Base-by-base conservation (phyloP, 2,329 filamentous ascomycete species). In the Talaromyces sp. region DNA sequence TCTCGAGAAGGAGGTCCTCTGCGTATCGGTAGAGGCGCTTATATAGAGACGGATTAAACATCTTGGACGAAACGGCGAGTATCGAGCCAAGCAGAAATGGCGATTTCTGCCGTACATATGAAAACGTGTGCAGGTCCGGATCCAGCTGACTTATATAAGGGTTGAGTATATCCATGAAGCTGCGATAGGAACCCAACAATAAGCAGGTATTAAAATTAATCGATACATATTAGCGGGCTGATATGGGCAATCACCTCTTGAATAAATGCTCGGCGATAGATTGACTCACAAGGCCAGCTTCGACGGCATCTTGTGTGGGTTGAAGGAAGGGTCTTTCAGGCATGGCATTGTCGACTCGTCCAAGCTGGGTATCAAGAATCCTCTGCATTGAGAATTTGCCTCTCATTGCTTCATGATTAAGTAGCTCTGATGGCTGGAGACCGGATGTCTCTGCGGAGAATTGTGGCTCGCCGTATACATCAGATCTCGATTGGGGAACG, bases 61-160 rank as follows among this genome's bases (percentile, higher is more conserved):
- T 73, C 59, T 78, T 79, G 8, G 76, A 71, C 0, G 76, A 73
- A 3, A 74, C 74, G 14, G 75, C 71, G 3, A 79, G 69, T 10
- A 78, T 69, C 14, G 72, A 67, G 8, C 72, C 75, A 0, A 80
- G 68, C 9, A 80, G 70, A 63, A 79, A 79, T 6, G 77, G 63
- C 2, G 76, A 79, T 60, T 71, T 72, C 48, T 72, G 69, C 13
- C 74, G 72, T 5, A 79, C 73, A 37, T 75, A 75, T 16, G 69
- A 58, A 45, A 80, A 77, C 0, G 75, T 79, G 64, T 80, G 77
- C 3, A 80, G 65, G 2, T 60, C 60, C 3, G 75, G 76, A 59
- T 80, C 78, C 4, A 80, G 67, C 60, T 79, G 78, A 64, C 74
- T 73, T n/a, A 80, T 77, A 22, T 76, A 80, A 1, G 77, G 75